These are phyloP conservation scores for Ligustrum vulgare DNA, from an alignment of 257 asterid genomes.

Conservation along the genomic window DNA sequence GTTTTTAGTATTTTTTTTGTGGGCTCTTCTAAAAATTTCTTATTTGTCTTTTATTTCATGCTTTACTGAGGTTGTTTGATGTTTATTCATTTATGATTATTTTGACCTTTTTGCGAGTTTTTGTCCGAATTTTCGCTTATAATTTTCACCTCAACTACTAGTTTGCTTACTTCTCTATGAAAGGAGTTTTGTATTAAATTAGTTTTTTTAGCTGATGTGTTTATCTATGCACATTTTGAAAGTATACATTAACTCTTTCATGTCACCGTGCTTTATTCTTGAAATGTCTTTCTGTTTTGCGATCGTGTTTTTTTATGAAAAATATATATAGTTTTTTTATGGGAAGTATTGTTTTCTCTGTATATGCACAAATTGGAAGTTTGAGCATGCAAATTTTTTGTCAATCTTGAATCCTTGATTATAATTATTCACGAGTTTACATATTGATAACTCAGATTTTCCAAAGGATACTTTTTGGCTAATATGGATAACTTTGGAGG, in stretches of 20 bases:
- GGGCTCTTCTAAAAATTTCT: not conserved
- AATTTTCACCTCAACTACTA: not conserved
- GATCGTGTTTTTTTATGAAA: not conserved
- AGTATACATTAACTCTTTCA: not conserved
- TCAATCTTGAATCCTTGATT: too few species aligned
- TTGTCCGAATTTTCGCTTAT: not conserved
- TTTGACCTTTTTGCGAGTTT: not conserved
- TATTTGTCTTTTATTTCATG: not conserved
- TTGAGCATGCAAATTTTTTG: too few species aligned
- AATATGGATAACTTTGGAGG: conserved; percentile 55
- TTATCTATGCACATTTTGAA: not conserved
- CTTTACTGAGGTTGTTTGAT: not conserved
- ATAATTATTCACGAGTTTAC: not conserved
- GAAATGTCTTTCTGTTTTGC: not conserved
- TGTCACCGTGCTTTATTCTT: not conserved
- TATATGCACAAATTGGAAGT: not conserved
- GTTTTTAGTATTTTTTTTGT: not conserved
- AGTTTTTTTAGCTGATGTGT: not conserved
- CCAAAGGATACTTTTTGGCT: not conserved
- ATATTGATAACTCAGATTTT: not conserved
- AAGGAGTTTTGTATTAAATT: not conserved
- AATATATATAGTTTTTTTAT: not conserved
- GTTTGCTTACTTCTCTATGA: not conserved
- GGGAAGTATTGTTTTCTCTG: not conserved
- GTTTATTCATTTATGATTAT: not conserved